Base-by-base conservation (phyloP, 2,329 filamentous ascomycete species). In the Fusarium virguliforme region DNA sequence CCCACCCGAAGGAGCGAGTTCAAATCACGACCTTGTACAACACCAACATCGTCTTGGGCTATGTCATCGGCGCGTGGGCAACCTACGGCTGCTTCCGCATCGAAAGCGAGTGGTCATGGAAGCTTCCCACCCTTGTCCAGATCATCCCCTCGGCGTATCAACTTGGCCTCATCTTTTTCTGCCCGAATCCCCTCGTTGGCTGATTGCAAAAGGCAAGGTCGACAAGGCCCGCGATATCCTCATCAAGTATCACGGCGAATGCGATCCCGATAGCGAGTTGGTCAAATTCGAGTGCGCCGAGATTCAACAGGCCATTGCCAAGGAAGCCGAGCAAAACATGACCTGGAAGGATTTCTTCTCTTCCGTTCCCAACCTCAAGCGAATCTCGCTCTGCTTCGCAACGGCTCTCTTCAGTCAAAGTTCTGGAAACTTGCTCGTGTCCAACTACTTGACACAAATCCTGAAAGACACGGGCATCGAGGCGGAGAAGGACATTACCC, bases 151-250 rank as follows among this genome's bases (percentile, higher is more conserved):
- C 82, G 2, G 73, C 68, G 1, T 80, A 79, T 30, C 80, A 86
- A 67, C 80, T 88, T 18, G 60, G 78, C 9, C 82, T 85, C 59
- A 77, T 86, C 56, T 82, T 80, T 69, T 85, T 88, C 56, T 82
- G 89, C 6, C 89, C 89, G 90, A 91, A 68, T 88, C 85, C 1
- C 89, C 89, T 1, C 83, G 89, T 38, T 91, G 85, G 84, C 77
- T 90, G 30, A 82, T 90, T 46, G 83, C 84, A 37, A 83, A 87
- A 66, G 86, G 87, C 34, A 81, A 82, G 24, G 65, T 77, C 1
- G 83, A 87, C 6, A 81, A 89, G 71, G 88, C 88, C 0, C 83
- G 80, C 15, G 78, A 79, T 0, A 85, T 88, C 28, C 74, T 90
- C 0, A 80, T 84, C 71, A 86, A 86, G 61, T 87, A 86, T 41